Conservation (phyloP, 148 eudicot species). For the Polygonum aviculare region DNA sequence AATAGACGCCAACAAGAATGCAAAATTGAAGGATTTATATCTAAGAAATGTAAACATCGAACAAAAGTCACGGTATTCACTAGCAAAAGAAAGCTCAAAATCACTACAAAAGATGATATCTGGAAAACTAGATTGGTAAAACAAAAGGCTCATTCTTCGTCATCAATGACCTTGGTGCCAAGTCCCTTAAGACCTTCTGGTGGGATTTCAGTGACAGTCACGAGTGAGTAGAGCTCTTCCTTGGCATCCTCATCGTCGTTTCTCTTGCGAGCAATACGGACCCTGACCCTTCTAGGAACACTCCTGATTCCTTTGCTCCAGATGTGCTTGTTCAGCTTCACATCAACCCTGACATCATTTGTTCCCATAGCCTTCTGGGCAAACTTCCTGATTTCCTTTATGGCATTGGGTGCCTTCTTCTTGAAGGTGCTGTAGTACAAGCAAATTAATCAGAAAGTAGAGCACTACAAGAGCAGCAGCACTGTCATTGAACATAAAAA, state of each 20-base stretch:
- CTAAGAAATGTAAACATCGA: neutral
- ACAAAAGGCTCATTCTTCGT: conserved; percentile 42
- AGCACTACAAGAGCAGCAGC: too few species aligned
- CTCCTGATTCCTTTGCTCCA: conserved; percentile 90
- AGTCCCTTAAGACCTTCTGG: conserved; percentile 70
- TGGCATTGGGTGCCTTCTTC: conserved; percentile 84
- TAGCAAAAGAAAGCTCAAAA: neutral
- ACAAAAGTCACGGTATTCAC: neutral
- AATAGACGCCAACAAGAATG: too few species aligned
- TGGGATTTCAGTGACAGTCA: conserved; percentile 78
- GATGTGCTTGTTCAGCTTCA: conserved; percentile 68
- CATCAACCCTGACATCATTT: conserved; percentile 73
- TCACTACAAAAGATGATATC: neutral
- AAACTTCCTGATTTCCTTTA: conserved; percentile 66
- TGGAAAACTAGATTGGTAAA: neutral
- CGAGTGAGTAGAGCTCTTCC: conserved; percentile 92
- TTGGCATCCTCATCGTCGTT: conserved; percentile 93
- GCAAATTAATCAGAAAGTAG: neutral
- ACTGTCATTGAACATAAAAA: too few species aligned
- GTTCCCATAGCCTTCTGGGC: conserved; percentile 75
- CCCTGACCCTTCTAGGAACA: conserved; percentile 82
- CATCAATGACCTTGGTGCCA: conserved; percentile 80
- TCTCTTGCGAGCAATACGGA: conserved; percentile 84
- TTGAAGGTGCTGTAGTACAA: conserved; percentile 51
- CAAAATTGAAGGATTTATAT: neutral